Conservation (phyloP, 1,139 yeast species). For the Yamadazyma mexicana region DNA sequence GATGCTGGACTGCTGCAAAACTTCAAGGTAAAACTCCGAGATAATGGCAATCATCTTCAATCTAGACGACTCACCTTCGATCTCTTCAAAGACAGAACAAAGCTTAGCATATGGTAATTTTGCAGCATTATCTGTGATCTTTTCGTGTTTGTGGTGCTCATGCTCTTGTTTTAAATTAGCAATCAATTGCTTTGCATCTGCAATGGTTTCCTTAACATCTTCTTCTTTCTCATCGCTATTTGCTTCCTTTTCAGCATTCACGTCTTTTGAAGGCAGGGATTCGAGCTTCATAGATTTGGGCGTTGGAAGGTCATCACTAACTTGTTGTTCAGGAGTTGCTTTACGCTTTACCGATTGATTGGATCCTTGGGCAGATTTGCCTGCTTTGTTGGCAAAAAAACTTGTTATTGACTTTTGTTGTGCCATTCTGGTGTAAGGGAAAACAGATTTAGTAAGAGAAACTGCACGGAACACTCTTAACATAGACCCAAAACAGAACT, state of each 20-base stretch:
- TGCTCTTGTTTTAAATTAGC: constrained; percentile 22
- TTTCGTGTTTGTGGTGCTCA: constrained; percentile 18
- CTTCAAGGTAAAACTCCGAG: constrained; percentile 66
- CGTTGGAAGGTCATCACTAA: no score
- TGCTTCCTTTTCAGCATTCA: no score
- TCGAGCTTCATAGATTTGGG: no score
- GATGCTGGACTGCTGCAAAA: constrained; percentile 55
- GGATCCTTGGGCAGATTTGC: no score
- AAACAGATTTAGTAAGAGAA: not conserved
- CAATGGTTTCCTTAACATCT: not conserved
- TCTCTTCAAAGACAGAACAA: constrained; percentile 66
- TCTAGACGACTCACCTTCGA: constrained; percentile 79
- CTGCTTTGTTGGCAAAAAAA: constrained; percentile 22
- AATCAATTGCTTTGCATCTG: constrained; percentile 28
- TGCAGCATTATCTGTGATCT: constrained; percentile 5
- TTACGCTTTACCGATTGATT: no score
- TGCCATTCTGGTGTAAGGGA: constrained; percentile 22
- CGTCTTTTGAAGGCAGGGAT: no score
- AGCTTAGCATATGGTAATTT: constrained; percentile 63
- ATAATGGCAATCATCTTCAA: constrained; percentile 76
- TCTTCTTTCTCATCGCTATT: not conserved
- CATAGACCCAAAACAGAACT: constrained; percentile 3
- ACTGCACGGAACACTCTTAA: constrained; percentile 2
- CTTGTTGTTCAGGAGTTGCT: no score
- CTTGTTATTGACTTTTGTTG: constrained; percentile 40